Evolutionary conservation across 2,329 filamentous ascomycete genomes (phyloP), one percentile per base, ranked within the genome.

Genomic region (Nothopassalora personata): DNA sequence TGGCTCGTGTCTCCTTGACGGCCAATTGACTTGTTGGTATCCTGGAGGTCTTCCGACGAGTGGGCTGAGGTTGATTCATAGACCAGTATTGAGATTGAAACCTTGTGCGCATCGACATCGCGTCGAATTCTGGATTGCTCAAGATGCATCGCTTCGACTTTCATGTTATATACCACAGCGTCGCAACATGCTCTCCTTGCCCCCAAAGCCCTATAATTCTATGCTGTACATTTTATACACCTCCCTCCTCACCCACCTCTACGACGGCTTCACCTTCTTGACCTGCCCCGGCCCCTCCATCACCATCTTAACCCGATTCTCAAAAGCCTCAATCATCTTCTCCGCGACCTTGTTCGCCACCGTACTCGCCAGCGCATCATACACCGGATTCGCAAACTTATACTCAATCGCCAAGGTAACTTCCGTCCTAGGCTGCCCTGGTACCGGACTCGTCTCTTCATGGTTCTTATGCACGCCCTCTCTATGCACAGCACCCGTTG

Each of bases 301-400:
- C 51, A 90, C 72, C 68, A 83, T 78, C 70, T 79, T 79, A 5
- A 94, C 91, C 70, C 89, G 82, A 74, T 84, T 83, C 77, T 97
- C 92, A 78, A 99, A 99, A 0, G 94, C 93, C 73, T 90, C 86
- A 65, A 97, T 89, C 91, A 99, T 96, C 64, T 89, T 81, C 4
- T 85, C 86, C 1, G 91, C 93, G 63, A 97, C 86, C 75, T 90
- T 91, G 33, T 90, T 88, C 64, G 91, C 90, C 27, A 94, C 86
- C 34, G 89, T 87, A 39, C 86, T 82, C 72, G 92, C 94, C 71
- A 97, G 79, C 19, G 89, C 85, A 46, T 86, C 87, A 76, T 97
- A 95, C 58, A 96, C 73, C n/a, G 92, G 90, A 75, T 92, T 97
- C 67, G 85, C 81, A 72, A 99, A 97, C 73, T 87, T 84, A 73